A percentile compares a stretch with the other conserved stretches of the same genome.
Conservation (phyloP, 148 eudicot species). For the Beta vulgaris region DNA sequence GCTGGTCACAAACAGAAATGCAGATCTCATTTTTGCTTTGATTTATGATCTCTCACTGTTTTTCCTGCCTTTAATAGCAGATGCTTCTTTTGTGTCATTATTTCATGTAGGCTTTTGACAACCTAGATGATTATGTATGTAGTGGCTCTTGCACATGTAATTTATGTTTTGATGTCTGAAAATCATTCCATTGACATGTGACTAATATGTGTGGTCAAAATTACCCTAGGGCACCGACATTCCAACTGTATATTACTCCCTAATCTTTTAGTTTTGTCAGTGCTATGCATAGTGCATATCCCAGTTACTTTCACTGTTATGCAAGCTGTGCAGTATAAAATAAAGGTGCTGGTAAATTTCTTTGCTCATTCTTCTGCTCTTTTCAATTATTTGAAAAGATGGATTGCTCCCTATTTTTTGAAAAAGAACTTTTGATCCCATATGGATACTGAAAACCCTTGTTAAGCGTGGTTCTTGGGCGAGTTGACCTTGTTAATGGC, state of each 20-base stretch:
- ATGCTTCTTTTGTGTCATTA: not conserved
- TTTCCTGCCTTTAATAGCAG: constrained; percentile 1
- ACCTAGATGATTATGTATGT: not conserved
- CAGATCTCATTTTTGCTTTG: not conserved
- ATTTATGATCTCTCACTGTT: not conserved
- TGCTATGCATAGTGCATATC: not conserved
- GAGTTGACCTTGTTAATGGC: too few relatives aligned
- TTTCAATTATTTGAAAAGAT: not conserved
- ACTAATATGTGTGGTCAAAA: not conserved
- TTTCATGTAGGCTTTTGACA: not conserved
- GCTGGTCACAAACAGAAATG: not conserved
- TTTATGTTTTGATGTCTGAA: not conserved
- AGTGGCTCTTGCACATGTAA: not conserved
- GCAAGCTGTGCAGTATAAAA: not conserved
- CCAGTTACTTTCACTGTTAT: not conserved
- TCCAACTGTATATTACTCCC: too few relatives aligned
- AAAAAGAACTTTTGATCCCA: too few relatives aligned
- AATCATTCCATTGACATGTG: not conserved
- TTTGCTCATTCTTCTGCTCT: too few relatives aligned
- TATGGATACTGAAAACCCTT: too few relatives aligned
- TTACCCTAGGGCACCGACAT: not conserved
- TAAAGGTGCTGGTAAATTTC: not conserved
- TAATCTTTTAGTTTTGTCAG: not conserved
- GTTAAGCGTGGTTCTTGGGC: too few relatives aligned
- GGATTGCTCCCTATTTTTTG: not conserved